phyloP scores from a whole-genome alignment of 345 rosid genomes.

The Lepidium aucheri region DNA sequence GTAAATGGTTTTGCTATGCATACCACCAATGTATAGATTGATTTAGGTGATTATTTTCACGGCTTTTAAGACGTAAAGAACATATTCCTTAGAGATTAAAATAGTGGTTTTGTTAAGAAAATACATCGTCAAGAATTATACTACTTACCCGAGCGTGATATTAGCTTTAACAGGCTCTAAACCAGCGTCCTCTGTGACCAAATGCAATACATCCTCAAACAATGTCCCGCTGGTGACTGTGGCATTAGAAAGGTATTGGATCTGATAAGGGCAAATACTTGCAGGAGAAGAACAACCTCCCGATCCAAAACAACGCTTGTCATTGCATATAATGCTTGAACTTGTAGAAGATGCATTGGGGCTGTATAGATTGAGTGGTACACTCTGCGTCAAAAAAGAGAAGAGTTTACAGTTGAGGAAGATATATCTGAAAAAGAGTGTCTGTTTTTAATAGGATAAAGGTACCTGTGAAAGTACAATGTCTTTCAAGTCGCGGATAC shows the following conservation, averaged over 20 bases:
- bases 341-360: constrained; percentile 61
- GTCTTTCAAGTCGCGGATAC: constrained; percentile 33
- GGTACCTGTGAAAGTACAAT: constrained; percentile 25
- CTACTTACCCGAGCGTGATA: constrained; percentile 64
- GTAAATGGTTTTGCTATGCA: background rate
- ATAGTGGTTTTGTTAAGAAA: background rate
- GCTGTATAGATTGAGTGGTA: constrained; percentile 50
- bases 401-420: background rate
- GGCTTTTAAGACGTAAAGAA: background rate
- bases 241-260: constrained; percentile 29
- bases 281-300: constrained; percentile 35
- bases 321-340: constrained; percentile 47
- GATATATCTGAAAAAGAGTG: background rate
- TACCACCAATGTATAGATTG: too few relatives aligned
- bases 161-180: constrained; percentile 33
- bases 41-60: background rate
- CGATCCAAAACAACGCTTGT: constrained; percentile 35
- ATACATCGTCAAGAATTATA: too few relatives aligned
- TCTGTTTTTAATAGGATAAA: background rate
- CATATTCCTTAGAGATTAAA: background rate
- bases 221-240: constrained; percentile 47
- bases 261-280: constrained; percentile 49
- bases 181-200: constrained; percentile 35
- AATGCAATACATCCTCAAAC: constrained; percentile 56
- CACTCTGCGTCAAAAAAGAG: constrained; percentile 24